Conservation (phyloP, 2,329 filamentous ascomycete species). For the Nannizziopsis barbatae region DNA sequence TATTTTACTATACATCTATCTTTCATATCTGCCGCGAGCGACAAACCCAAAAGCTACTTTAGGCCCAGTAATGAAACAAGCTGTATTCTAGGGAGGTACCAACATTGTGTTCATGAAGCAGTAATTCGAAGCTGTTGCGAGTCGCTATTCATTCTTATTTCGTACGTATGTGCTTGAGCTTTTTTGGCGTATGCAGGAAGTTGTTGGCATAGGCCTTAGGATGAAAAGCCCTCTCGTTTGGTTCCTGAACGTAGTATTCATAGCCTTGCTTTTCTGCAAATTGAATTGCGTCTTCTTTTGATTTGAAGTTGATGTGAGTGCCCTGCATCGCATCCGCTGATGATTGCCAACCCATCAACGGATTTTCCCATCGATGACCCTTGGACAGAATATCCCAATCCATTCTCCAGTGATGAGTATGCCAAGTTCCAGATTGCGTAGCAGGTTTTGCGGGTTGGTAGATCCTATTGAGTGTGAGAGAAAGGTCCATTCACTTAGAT, state of each 20-base stretch:
- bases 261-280: constrained; percentile 99
- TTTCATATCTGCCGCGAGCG: too few relatives aligned
- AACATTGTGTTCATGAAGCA: not conserved
- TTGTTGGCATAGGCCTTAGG: constrained; percentile 97
- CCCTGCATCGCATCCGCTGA: constrained; percentile 92
- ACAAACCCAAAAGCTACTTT: too few relatives aligned
- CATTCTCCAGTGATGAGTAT: constrained; percentile 82
- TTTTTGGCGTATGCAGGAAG: constrained; percentile 73
- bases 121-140: not conserved
- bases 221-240: constrained; percentile 71
- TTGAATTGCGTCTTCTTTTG: constrained; percentile 83
- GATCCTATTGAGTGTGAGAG: constrained; percentile 51
- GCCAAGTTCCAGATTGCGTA: constrained; percentile 86
- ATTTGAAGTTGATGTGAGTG: constrained; percentile 78
- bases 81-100: not conserved
- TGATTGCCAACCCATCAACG: constrained; percentile 96
- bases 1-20: too few relatives aligned
- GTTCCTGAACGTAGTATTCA: constrained; percentile 97
- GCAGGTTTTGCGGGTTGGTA: constrained; percentile 87
- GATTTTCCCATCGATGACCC: constrained; percentile 97
- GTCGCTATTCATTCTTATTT: constrained; percentile 45
- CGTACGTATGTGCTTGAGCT: constrained; percentile 76
- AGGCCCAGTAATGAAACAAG: too few relatives aligned
- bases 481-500: not conserved
- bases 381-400: constrained; percentile 92